These are phyloP conservation scores for Kwoniella newhampshirensis DNA, from an alignment of 768 basidiomycete genomes.

Conservation along the genomic window DNA sequence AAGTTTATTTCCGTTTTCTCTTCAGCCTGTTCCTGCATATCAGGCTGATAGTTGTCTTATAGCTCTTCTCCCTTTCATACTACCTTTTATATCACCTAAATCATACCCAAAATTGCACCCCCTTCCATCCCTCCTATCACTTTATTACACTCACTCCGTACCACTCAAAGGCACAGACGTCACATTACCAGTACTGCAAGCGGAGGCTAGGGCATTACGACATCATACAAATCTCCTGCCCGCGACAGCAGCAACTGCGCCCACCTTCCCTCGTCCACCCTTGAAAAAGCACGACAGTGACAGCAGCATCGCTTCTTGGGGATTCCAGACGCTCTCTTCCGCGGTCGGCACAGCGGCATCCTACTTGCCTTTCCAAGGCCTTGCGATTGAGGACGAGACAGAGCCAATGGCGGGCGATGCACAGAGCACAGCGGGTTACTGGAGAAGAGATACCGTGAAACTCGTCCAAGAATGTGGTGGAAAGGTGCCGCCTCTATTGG, in stretches of 20 bases:
- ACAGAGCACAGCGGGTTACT: slow-evolving; percentile 15
- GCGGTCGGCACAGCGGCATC: slow-evolving; percentile 15
- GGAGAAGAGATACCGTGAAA: slow-evolving; percentile 19
- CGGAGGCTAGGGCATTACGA: slow-evolving; percentile 25
- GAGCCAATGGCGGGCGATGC: not conserved
- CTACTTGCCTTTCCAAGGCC: slow-evolving; percentile 17
- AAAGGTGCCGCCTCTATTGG: slow-evolving; percentile 20
- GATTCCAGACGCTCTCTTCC: slow-evolving; percentile 16
- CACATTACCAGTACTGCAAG: slow-evolving; percentile 18
- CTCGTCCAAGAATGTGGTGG: slow-evolving; percentile 15
- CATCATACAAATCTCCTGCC: slow-evolving; percentile 20
- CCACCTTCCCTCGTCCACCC: not conserved
- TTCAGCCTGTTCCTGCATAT: not conserved
- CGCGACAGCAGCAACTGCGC: not conserved
- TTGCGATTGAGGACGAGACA: not conserved
- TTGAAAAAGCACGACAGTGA: slow-evolving; percentile 6
- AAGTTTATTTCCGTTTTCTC: not conserved
- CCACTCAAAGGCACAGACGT: slow-evolving; percentile 29
- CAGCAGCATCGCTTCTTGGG: slow-evolving; percentile 16
- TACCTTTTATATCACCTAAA: slow-evolving; percentile 42
- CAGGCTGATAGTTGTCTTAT: not conserved
- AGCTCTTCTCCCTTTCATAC: slow-evolving; percentile 32
- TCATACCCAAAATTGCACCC: slow-evolving; percentile 41
- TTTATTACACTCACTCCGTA: slow-evolving; percentile 18
- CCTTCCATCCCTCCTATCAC: slow-evolving; percentile 24